These are phyloP conservation scores for Aspergillus kassunensis DNA, from an alignment of 495 filamentous ascomycete genomes.

Conservation along the genomic window DNA sequence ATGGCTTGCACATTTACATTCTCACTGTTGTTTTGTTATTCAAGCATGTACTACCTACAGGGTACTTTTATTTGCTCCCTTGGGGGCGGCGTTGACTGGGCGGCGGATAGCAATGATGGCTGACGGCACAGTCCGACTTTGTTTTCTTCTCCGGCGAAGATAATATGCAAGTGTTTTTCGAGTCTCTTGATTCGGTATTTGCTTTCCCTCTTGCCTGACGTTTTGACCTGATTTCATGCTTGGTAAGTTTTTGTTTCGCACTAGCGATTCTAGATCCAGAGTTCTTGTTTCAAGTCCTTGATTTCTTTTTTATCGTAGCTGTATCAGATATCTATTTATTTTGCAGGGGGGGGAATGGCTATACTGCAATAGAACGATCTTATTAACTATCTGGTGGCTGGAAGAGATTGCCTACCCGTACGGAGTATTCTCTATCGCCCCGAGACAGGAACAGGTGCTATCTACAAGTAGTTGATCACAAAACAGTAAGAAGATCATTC, in stretches of 20 bases:
- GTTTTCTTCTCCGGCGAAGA: conserved; percentile 9
- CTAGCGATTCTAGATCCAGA: conserved; percentile 2
- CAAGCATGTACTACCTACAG: conserved; percentile 21
- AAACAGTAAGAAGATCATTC: not conserved
- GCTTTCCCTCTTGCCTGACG: not conserved
- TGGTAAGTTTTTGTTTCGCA: not conserved
- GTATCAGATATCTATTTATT: too few species aligned
- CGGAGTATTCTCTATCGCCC: too few species aligned
- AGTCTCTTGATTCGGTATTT: not conserved
- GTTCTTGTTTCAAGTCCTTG: not conserved
- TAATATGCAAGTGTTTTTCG: conserved; percentile 14
- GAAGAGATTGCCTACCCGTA: too few species aligned
- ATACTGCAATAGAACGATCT: too few species aligned
- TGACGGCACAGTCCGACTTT: conserved; percentile 21
- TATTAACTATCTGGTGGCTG: too few species aligned
- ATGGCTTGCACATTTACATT: conserved; percentile 12
- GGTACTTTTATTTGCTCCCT: conserved; percentile 15
- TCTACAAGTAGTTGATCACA: too few species aligned
- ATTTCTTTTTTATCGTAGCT: not conserved
- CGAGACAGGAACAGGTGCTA: too few species aligned
- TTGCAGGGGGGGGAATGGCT: too few species aligned
- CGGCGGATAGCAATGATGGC: conserved; percentile 20
- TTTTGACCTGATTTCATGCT: not conserved
- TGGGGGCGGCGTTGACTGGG: conserved; percentile 21
- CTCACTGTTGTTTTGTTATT: conserved; percentile 15